Evolutionary conservation across 1,284 basidiomycete species (phyloP).

Genomic region (Ganoderma multipileum): DNA sequence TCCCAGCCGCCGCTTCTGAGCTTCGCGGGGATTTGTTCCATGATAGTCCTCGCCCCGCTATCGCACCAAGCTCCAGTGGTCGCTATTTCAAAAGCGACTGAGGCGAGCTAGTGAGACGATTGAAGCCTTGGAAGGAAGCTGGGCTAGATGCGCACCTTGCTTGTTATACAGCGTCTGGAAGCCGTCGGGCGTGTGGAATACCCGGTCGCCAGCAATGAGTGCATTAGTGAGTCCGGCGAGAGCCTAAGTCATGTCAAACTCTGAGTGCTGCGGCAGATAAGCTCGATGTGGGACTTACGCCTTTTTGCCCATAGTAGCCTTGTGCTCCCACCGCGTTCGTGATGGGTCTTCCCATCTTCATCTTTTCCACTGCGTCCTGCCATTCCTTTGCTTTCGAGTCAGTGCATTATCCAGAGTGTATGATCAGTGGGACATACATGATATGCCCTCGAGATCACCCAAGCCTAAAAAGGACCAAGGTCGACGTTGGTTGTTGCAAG

Average conservation of each 20-base stretch:
- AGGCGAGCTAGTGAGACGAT: not conserved
- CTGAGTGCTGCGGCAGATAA: not conserved
- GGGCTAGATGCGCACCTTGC: conserved; percentile 39
- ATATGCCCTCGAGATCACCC: conserved; percentile 40
- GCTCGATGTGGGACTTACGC: conserved; percentile 2
- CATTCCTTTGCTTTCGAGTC: conserved; percentile 1
- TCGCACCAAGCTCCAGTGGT: conserved; percentile 40
- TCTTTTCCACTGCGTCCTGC: not conserved
- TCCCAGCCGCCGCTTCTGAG: conserved; percentile 46
- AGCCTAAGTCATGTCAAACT: conserved; percentile 28
- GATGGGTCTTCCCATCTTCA: conserved; percentile 5
- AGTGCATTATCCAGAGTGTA: not conserved
- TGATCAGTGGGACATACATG: not conserved
- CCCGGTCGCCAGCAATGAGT: conserved; percentile 42
- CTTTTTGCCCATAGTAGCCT: conserved; percentile 11
- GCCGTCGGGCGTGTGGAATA: conserved; percentile 39
- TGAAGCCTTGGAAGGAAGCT: not conserved
- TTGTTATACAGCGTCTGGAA: conserved; percentile 42
- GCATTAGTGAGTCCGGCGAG: conserved; percentile 41
- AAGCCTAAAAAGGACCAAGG: conserved; percentile 33
- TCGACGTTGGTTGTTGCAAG: not conserved
- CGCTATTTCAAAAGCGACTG: conserved; percentile 41
- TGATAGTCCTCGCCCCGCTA: conserved; percentile 40
- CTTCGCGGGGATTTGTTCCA: conserved; percentile 42
- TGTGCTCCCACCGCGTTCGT: not conserved